These are phyloP conservation scores for Ophiostoma piceae DNA, from an alignment of 2,329 filamentous ascomycete species.

Conservation along the genomic window DNA sequence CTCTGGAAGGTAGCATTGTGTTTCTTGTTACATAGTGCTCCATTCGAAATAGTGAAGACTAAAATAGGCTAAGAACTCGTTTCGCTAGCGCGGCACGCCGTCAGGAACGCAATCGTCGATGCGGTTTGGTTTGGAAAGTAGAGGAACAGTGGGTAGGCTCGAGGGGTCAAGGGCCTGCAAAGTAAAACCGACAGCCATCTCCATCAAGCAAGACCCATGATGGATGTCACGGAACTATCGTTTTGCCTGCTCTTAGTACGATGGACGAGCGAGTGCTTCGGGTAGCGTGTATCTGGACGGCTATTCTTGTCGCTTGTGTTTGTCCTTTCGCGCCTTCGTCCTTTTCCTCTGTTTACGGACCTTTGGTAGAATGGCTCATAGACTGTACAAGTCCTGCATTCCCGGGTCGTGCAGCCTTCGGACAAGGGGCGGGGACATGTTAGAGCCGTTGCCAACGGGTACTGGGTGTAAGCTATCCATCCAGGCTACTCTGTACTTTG, in stretches of 20 bases:
- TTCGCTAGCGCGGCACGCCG: constrained; percentile 22
- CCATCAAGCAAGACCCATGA: constrained; percentile 2
- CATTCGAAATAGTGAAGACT: background rate
- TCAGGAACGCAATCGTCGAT: constrained; percentile 22
- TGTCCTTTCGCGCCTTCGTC: background rate
- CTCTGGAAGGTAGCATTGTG: background rate
- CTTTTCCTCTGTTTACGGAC: background rate
- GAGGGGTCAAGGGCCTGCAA: background rate
- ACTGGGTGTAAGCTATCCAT: too few species aligned
- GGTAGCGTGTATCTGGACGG: background rate
- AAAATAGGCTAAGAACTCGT: constrained; percentile 10
- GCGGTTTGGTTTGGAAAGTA: constrained; percentile 17
- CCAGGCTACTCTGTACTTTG: too few species aligned
- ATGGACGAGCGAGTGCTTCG: background rate
- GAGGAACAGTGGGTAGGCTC: background rate
- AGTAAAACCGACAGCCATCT: constrained; percentile 11
- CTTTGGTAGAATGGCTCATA: background rate
- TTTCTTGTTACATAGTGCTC: constrained; percentile 4
- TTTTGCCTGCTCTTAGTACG: background rate
- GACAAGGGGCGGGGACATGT: background rate
- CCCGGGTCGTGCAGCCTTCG: background rate
- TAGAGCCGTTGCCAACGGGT: background rate
- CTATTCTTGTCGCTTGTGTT: background rate
- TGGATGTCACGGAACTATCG: constrained; percentile 9
- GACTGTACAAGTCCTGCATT: constrained; percentile 1